Evolutionary conservation across 2,329 filamentous ascomycete genomes (phyloP).

Genomic region (Zarea fungicola): DNA sequence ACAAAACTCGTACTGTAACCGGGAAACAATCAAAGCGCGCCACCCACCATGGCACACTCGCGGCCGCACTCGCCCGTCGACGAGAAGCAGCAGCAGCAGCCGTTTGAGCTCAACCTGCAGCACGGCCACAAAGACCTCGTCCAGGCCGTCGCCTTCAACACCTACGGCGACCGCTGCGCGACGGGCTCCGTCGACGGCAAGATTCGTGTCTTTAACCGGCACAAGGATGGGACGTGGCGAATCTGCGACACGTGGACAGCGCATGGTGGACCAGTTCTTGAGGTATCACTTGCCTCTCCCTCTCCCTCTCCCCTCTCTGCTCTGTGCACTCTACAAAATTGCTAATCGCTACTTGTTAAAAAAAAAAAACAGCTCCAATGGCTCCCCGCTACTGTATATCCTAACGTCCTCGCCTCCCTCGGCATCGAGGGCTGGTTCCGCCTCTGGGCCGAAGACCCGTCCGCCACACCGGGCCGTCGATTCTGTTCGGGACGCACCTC

Average conservation of each 20-base stretch:
- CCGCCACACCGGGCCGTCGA: slow-evolving; percentile 70
- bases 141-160: slow-evolving; percentile 82
- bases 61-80: slow-evolving; percentile 38
- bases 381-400: slow-evolving; percentile 85
- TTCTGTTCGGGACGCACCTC: slow-evolving; percentile 61
- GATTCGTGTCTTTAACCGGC: slow-evolving; percentile 84
- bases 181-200: slow-evolving; percentile 89
- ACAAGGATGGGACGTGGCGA: slow-evolving; percentile 71
- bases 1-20: no score
- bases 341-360: no score
- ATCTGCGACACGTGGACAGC: slow-evolving; percentile 84
- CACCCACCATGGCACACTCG: slow-evolving; percentile 24
- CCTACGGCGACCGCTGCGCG: slow-evolving; percentile 85
- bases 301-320: not conserved
- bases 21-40: not conserved
- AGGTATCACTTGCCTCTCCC: slow-evolving; percentile 51
- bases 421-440: slow-evolving; percentile 87
- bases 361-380: slow-evolving; percentile 66
- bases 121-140: slow-evolving; percentile 77
- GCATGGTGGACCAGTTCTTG: slow-evolving; percentile 83
- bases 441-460: slow-evolving; percentile 87
- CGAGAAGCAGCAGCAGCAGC: slow-evolving; percentile 26
- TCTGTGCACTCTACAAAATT: not conserved
- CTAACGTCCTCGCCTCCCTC: slow-evolving; percentile 78
- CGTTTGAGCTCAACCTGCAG: slow-evolving; percentile 58